Conservation (phyloP, 2,329 filamentous ascomycete species). For the Torrubiella hemipterigena region DNA sequence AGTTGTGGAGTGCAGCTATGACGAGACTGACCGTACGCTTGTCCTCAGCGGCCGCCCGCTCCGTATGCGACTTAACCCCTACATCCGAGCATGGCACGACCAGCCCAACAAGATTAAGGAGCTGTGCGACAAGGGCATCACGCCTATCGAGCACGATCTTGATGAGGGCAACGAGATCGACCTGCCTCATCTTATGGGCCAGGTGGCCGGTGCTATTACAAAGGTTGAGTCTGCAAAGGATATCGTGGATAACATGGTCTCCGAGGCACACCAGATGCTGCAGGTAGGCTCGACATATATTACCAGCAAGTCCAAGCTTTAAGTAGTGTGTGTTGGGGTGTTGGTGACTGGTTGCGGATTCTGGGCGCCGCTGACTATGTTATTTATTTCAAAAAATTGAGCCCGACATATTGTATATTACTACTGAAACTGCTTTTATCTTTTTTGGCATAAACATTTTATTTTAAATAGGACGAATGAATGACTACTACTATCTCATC, state of each 20-base stretch:
- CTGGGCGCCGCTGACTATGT: too few relatives aligned
- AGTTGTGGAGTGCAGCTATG: conserved; percentile 64
- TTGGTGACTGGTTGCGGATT: background rate
- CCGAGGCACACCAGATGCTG: conserved; percentile 58
- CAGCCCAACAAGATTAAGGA: conserved; percentile 62
- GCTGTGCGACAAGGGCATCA: conserved; percentile 63
- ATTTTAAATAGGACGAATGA: too few relatives aligned
- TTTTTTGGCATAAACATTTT: too few relatives aligned
- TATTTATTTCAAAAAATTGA: background rate
- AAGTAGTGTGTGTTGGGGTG: too few relatives aligned
- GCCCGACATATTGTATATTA: background rate
- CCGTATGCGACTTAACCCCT: conserved; percentile 70
- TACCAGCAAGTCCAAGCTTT: conserved; percentile 28
- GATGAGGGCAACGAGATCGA: conserved; percentile 76
- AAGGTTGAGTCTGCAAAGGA: conserved; percentile 68
- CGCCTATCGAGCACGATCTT: conserved; percentile 73
- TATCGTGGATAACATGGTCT: conserved; percentile 84
- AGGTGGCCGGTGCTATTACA: conserved; percentile 68
- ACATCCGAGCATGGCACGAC: conserved; percentile 69
- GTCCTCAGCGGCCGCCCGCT: conserved; percentile 74
- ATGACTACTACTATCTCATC: too few relatives aligned
- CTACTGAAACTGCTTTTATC: too few relatives aligned
- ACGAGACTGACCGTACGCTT: conserved; percentile 71
- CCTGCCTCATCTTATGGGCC: conserved; percentile 82
- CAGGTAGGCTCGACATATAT: conserved; percentile 51